These are phyloP conservation scores for Cyphellophora europaea DNA, from an alignment of 2,329 filamentous ascomycete genomes.

Conservation along the genomic window DNA sequence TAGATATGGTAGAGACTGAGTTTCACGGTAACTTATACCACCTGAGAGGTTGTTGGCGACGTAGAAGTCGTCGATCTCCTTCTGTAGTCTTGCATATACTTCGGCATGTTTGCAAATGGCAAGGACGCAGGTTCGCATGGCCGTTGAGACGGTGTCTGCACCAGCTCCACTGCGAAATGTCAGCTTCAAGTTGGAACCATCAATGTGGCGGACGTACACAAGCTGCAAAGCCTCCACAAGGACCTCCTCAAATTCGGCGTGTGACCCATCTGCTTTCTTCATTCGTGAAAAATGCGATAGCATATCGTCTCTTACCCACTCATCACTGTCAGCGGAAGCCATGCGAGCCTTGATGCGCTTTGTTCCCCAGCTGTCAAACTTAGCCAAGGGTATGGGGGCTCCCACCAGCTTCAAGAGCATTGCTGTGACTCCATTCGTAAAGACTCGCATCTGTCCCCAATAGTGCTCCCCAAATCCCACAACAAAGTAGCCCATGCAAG, in stretches of 20 bases:
- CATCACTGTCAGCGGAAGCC: neutral
- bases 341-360: neutral
- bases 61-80: neutral
- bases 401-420: neutral
- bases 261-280: neutral
- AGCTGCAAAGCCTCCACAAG: conserved; percentile 1
- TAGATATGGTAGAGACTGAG: conserved; percentile 31
- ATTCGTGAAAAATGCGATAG: conserved; percentile 1
- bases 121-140: neutral
- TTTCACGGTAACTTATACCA: conserved; percentile 58
- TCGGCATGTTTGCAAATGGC: neutral
- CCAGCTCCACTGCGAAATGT: conserved; percentile 1
- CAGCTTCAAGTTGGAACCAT: neutral
- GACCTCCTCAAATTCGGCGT: neutral
- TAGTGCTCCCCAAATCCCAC: too few species aligned
- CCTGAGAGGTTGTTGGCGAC: conserved; percentile 50
- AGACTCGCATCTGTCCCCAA: neutral
- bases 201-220: neutral
- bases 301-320: neutral
- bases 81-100: conserved; percentile 1
- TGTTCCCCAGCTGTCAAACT: neutral
- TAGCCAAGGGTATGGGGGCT: neutral
- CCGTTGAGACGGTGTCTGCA: conserved; percentile 1
- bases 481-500: neutral
- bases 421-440: neutral